phyloP scores from a whole-genome alignment of 768 basidiomycete species.

The Hortiboletus flavorubellus region DNA sequence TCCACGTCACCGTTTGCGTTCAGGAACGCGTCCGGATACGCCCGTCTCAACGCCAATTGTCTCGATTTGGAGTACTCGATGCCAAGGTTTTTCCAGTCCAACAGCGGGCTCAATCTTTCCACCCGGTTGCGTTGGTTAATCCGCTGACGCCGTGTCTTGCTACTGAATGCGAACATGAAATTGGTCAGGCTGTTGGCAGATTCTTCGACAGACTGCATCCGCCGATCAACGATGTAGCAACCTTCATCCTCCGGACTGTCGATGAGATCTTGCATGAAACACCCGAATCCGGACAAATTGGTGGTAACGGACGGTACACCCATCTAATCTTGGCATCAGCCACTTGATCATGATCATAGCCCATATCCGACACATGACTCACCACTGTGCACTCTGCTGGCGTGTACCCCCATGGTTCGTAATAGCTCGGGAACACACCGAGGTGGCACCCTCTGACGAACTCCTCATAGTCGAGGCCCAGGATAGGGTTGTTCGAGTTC shows the following conservation, averaged over 20 bases:
- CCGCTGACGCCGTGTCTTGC: constrained; percentile 89
- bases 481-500: constrained; percentile 95
- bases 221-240: constrained; percentile 94
- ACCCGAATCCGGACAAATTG: constrained; percentile 96
- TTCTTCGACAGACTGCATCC: constrained; percentile 86
- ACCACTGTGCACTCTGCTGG: constrained; percentile 99
- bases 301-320: constrained; percentile 97
- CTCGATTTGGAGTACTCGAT: constrained; percentile 96
- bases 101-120: constrained; percentile 85
- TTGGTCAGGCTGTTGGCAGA: constrained; percentile 82
- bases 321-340: constrained; percentile 55
- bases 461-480: constrained; percentile 98
- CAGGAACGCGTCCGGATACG: constrained; percentile 93
- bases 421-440: constrained; percentile 98
- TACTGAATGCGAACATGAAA: constrained; percentile 69
- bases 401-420: constrained; percentile 95
- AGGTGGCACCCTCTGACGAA: constrained; percentile 98
- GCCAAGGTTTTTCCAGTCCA: constrained; percentile 99
- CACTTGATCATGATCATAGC: not conserved
- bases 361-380: constrained; percentile 30
- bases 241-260: constrained; percentile 94
- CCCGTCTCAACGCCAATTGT: constrained; percentile 85
- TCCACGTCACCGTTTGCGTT: constrained; percentile 51
- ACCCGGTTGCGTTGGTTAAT: constrained; percentile 99
- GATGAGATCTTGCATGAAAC: constrained; percentile 98